These are phyloP conservation scores for Camelina neglecta DNA, from an alignment of 345 rosid genomes.

Conservation along the genomic window DNA sequence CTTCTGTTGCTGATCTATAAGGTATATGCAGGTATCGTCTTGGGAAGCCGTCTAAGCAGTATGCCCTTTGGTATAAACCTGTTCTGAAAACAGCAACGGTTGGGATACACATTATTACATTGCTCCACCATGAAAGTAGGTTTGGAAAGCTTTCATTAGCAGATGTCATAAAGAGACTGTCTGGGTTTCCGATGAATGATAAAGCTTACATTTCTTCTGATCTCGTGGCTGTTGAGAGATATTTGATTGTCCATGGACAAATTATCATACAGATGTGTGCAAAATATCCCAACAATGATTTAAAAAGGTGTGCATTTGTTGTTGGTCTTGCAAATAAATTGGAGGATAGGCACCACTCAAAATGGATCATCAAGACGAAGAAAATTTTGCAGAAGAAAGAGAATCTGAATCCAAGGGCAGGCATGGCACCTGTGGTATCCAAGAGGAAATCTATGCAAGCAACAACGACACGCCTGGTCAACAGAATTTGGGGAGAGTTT, in stretches of 20 bases:
- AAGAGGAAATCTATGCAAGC: slow-evolving; percentile 82
- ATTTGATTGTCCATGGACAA: slow-evolving; percentile 81
- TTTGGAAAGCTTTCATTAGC: slow-evolving; percentile 64
- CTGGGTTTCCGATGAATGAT: slow-evolving; percentile 56
- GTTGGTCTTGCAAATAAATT: slow-evolving; percentile 58
- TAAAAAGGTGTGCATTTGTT: slow-evolving; percentile 67
- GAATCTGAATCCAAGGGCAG: slow-evolving; percentile 74
- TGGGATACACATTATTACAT: slow-evolving; percentile 64
- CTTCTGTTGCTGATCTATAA: slow-evolving; percentile 12
- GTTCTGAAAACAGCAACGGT: slow-evolving; percentile 73
- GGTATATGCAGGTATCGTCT: slow-evolving; percentile 75
- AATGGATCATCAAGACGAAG: slow-evolving; percentile 78
- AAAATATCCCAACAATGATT: slow-evolving; percentile 54
- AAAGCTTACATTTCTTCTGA: slow-evolving; percentile 68
- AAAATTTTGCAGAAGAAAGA: slow-evolving; percentile 48
- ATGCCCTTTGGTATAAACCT: slow-evolving; percentile 75
- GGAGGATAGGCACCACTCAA: slow-evolving; percentile 81
- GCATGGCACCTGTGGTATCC: slow-evolving; percentile 52
- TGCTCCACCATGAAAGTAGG: slow-evolving; percentile 65
- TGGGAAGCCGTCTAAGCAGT: slow-evolving; percentile 82
- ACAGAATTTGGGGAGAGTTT: slow-evolving; percentile 86
- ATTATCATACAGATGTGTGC: slow-evolving; percentile 74
- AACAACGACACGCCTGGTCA: slow-evolving; percentile 75
- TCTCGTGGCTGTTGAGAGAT: slow-evolving; percentile 65
- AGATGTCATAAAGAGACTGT: slow-evolving; percentile 57